Evolutionary conservation across 495 filamentous ascomycete genomes (phyloP).

Genomic region (Xylaria longipes): DNA sequence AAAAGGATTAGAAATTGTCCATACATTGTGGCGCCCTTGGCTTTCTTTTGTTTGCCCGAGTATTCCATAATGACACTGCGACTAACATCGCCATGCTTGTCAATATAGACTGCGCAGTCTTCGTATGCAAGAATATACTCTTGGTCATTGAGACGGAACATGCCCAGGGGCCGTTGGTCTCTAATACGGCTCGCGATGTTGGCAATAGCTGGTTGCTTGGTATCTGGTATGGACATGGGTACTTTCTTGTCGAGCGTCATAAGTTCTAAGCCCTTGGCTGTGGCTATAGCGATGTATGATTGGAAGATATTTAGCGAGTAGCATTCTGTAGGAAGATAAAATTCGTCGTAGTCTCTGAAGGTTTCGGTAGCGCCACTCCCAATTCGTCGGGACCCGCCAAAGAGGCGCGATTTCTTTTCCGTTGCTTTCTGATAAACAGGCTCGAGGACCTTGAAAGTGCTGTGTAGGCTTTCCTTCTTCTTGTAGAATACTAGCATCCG

Average conservation of each 20-base stretch:
- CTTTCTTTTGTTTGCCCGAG: constrained; percentile 85
- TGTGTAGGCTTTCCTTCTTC: constrained; percentile 87
- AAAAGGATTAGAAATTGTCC: constrained; percentile 83
- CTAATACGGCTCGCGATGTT: constrained; percentile 82
- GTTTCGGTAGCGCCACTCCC: constrained; percentile 82
- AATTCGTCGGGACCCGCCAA: constrained; percentile 55
- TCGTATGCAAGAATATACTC: constrained; percentile 95
- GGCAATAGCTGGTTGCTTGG: constrained; percentile 73
- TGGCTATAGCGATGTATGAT: constrained; percentile 86
- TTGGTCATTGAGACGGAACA: constrained; percentile 92
- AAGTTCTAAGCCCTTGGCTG: constrained; percentile 91
- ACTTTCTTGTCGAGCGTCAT: constrained; percentile 96
- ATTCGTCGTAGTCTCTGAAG: constrained; percentile 97
- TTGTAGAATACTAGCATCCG: constrained; percentile 94
- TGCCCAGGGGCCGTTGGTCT: constrained; percentile 84
- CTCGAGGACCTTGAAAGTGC: constrained; percentile 95
- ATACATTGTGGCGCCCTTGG: constrained; percentile 74
- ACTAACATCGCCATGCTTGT: constrained; percentile 95
- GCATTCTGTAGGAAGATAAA: constrained; percentile 97
- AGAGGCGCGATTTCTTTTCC: constrained; percentile 75
- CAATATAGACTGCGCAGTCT: constrained; percentile 95
- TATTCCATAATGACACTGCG: constrained; percentile 96
- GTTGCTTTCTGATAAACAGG: constrained; percentile 89
- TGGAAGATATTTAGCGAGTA: constrained; percentile 96
- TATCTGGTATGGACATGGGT: constrained; percentile 86